Percentiles rank a stretch among this genome's conserved stretches.
phyloP scores from a whole-genome alignment of 345 rosid species.

The Orychophragmus violaceus region DNA sequence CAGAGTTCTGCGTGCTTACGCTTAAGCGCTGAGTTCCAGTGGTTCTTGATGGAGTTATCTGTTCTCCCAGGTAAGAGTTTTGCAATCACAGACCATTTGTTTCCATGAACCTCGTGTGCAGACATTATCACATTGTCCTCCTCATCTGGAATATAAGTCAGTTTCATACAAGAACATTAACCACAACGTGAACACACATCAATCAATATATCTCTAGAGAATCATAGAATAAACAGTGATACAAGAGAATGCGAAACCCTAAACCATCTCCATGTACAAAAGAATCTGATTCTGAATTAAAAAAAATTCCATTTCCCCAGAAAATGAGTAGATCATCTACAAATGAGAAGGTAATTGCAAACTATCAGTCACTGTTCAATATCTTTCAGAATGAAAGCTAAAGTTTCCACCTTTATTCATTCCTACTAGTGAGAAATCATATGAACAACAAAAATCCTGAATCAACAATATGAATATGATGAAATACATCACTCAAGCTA shows the following conservation, averaged over 20 bases:
- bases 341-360: neutral
- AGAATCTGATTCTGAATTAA: neutral
- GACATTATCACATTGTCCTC: constrained; percentile 56
- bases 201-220: neutral
- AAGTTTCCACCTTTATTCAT: neutral
- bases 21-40: constrained; percentile 74
- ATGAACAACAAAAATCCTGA: neutral
- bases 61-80: constrained; percentile 76
- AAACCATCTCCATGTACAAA: neutral
- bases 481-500: neutral
- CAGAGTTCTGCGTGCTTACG: constrained; percentile 19
- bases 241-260: neutral
- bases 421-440: neutral
- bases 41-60: constrained; percentile 79
- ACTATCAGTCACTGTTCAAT: no score
- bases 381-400: neutral
- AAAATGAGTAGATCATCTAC: neutral
- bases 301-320: no score
- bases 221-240: neutral
- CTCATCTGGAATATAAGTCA: constrained; percentile 43
- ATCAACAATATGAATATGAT: neutral
- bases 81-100: constrained; percentile 79
- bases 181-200: no score
- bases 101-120: constrained; percentile 64
- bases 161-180: no score